Evolutionary conservation across 306 rosid species (phyloP).

Genomic region (Dryas drummondii): DNA sequence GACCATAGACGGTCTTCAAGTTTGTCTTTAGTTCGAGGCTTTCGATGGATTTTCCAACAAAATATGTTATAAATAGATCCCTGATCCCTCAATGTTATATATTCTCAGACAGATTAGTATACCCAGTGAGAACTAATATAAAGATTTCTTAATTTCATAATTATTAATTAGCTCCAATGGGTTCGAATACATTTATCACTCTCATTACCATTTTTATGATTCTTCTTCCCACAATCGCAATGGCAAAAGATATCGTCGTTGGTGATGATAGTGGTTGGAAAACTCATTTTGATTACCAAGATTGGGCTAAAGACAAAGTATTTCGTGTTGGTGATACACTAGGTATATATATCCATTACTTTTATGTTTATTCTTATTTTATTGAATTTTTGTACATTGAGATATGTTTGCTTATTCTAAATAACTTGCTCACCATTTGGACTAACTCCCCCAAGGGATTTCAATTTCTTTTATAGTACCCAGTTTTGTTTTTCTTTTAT

Average conservation of each 20-base stretch:
- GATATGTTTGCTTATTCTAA: no score
- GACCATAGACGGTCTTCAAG: constrained; percentile 2
- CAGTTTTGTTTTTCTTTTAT: no score
- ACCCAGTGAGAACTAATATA: not conserved
- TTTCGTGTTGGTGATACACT: constrained; percentile 48
- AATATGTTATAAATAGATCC: not conserved
- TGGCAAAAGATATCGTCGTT: constrained; percentile 41
- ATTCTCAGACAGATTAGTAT: not conserved
- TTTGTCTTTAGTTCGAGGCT: not conserved
- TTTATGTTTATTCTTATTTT: no score
- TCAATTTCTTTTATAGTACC: no score
- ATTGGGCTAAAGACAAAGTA: constrained; percentile 41
- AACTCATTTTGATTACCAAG: constrained; percentile 22
- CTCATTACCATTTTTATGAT: constrained; percentile 28
- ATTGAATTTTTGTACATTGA: not conserved
- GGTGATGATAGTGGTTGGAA: constrained; percentile 50
- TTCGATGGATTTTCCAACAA: not conserved
- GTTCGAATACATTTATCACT: constrained; percentile 9
- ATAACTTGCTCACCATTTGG: no score
- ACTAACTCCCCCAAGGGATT: no score
- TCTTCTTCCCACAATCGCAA: constrained; percentile 37
- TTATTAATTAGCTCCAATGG: not conserved
- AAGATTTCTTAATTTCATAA: not conserved
- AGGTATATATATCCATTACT: constrained; percentile 16
- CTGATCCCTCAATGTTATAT: not conserved